Percentiles rank a stretch among this genome's conserved stretches.
These are phyloP conservation scores for Colletotrichum karsti DNA, from an alignment of 2,329 filamentous ascomycete genomes.

Conservation along the genomic window DNA sequence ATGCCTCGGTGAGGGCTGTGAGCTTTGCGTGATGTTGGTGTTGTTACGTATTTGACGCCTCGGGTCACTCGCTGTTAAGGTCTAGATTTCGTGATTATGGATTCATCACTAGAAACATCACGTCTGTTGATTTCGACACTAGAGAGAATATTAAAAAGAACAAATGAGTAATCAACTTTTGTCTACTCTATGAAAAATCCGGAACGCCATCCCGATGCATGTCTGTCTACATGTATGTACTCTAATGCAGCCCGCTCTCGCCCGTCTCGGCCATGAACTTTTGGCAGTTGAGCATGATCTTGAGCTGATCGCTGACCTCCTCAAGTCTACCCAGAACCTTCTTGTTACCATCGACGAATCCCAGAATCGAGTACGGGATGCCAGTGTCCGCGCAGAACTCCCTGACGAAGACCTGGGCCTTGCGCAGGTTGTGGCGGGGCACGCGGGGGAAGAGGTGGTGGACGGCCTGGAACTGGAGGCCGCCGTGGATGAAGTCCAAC, in stretches of 20 bases:
- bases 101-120: no score
- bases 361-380: conserved; percentile 69
- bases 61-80: neutral
- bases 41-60: neutral
- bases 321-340: conserved; percentile 56
- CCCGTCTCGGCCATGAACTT: conserved; percentile 57
- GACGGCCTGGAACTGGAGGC: conserved; percentile 77
- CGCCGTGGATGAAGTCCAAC: conserved; percentile 78
- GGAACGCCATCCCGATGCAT: conserved; percentile 18
- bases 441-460: conserved; percentile 76
- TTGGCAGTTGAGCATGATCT: conserved; percentile 66
- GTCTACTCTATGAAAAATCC: conserved; percentile 17
- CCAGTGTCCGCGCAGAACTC: conserved; percentile 72
- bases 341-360: conserved; percentile 70
- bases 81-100: neutral
- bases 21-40: neutral
- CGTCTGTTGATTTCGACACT: no score
- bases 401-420: conserved; percentile 65
- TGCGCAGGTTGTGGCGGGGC: conserved; percentile 73
- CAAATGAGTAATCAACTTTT: conserved; percentile 13
- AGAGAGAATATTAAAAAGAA: neutral
- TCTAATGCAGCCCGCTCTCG: conserved; percentile 48
- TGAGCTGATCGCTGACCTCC: conserved; percentile 69
- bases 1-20: neutral
- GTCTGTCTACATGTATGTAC: neutral